Base-by-base conservation (phyloP, 768 basidiomycete species). In the Naganishia vaughanmartiniae region DNA sequence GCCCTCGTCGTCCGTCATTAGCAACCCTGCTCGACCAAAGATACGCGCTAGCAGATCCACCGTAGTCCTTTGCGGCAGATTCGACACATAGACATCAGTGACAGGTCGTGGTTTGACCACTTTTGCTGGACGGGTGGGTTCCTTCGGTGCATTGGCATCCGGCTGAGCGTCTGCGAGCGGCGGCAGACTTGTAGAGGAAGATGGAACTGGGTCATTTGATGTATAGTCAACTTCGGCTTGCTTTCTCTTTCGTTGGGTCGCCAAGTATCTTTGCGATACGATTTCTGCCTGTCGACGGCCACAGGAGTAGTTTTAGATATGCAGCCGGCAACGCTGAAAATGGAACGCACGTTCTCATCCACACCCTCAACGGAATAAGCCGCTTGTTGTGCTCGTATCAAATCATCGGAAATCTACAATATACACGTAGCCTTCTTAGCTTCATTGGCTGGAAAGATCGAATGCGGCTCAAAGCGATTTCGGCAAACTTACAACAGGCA, bases 281-380 rank as follows among this genome's bases (percentile, higher is more conserved):
- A 91, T 91, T 46, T 93, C 92, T 4, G 88, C 86, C 94, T 96
- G 30, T 51, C 5, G 19, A 31, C 19, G 42, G 34, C 0, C 31
- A 54, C 10, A 34, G 24, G 31, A n/a, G 39, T n/a, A 3, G 36
- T 1, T 31, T 66, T 24, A 60, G 31, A 12, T 4, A 48, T 39
- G 17, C 21, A 65, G 11, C 28, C 17, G 28, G 48, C n/a, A 34
- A 31, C 33, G 17, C 24, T 33, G 5, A 33, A 54, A 19, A 11
- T 15, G 31, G 60, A n/a, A 82, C 88, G 78, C 80, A 92, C 94
- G 83, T 88, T 87, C 84, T 98, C 96, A 79, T 99, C 95, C 28
- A 99, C 93, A 12, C 95, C 96, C 17, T 84, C 85, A 1, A 99
- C 85, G 0, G 92, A 89, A 81, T 99, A 99, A 0, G 93, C 94